Evolutionary conservation across 2,329 filamentous ascomycete species (phyloP).

Genomic region (Colletotrichum graminicola): DNA sequence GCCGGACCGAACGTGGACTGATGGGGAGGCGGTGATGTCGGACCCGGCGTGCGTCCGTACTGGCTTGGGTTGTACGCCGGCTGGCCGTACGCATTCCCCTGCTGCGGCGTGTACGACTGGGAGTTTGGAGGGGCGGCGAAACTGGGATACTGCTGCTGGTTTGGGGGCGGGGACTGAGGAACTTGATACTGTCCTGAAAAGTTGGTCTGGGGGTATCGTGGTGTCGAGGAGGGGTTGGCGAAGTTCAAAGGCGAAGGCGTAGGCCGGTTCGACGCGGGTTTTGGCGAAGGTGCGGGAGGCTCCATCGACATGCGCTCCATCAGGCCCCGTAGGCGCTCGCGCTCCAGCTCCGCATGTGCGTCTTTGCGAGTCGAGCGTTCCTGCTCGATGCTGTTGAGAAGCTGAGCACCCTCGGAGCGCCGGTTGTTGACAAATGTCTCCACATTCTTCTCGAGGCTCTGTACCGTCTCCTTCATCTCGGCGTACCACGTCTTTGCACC

Average conservation of each 20-base stretch:
- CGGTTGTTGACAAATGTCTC: slow-evolving; percentile 97
- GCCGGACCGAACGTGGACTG: slow-evolving; percentile 64
- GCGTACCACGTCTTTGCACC: slow-evolving; percentile 93
- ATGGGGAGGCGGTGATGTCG: slow-evolving; percentile 73
- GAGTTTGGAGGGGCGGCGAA: slow-evolving; percentile 58
- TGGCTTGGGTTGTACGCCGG: slow-evolving; percentile 70
- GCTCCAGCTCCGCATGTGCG: slow-evolving; percentile 81
- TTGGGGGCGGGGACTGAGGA: slow-evolving; percentile 67
- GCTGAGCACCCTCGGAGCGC: slow-evolving; percentile 88
- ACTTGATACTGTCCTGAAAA: slow-evolving; percentile 71
- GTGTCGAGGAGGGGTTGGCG: slow-evolving; percentile 47
- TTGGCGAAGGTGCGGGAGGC: slow-evolving; percentile 57
- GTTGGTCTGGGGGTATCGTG: slow-evolving; percentile 66
- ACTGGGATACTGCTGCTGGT: slow-evolving; percentile 58
- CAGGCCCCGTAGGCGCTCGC: slow-evolving; percentile 84
- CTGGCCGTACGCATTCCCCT: slow-evolving; percentile 60
- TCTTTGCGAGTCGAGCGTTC: slow-evolving; percentile 73
- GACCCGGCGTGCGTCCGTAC: slow-evolving; percentile 68
- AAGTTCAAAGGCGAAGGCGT: slow-evolving; percentile 54
- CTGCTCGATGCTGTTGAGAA: slow-evolving; percentile 89
- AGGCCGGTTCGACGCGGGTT: slow-evolving; percentile 51
- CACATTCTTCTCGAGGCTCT: slow-evolving; percentile 94
- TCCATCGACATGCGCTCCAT: slow-evolving; percentile 98
- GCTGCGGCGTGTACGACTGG: slow-evolving; percentile 52
- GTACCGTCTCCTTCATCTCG: slow-evolving; percentile 95